Base-by-base conservation (phyloP, 148 eudicot genomes). In the Amaranthus cruentus region DNA sequence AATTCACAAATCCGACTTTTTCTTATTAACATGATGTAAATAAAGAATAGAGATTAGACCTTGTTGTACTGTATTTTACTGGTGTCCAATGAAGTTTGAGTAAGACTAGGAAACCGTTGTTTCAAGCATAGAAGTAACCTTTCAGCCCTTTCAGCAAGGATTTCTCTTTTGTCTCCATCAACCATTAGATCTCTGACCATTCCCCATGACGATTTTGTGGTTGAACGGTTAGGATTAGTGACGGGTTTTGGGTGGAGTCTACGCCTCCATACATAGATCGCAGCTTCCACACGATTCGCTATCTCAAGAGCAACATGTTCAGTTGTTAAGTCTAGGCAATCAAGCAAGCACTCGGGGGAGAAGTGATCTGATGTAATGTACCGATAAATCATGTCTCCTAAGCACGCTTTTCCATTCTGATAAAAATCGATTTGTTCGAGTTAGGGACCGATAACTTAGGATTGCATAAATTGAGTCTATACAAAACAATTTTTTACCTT, bases 251-350 rank as follows among this genome's bases (percentile, higher is more conserved):
- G 68, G 10, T 84, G 85, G n/a, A 74, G 77, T 66, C 88, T 77
- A 80, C 88, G 65, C 55, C 92, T 72, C 97, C 97, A 91, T 43
- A 91, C 85, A 65, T 85, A 81, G 54, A 89, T 85, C 42, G 97
- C 79, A 73, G 95, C 90, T 79, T 91, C 97, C 66, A 89, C 95
- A 4, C 90, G 90, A 68, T 89, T 89, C 69, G 92, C 95, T 69
- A 89, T 88, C 77, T 89, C 92, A 28, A 91, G 77, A 65, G 95
- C 90, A 61, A 81, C 84, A 67, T 85, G 89, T 75, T 91, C 95
- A 2, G 88, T 72, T 9, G 91, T 69, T 43, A 91, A 84, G 72
- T 89, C 97, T 65, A 91, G 87, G 86, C 87, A 88, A 79, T 91
- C 92, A 51, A 91, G 89, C 88, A 91, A 79, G 73, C 90, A 84